These are phyloP conservation scores for Thecamonas trahens DNA, from an alignment of 78 protist species.

Conservation along the genomic window DNA sequence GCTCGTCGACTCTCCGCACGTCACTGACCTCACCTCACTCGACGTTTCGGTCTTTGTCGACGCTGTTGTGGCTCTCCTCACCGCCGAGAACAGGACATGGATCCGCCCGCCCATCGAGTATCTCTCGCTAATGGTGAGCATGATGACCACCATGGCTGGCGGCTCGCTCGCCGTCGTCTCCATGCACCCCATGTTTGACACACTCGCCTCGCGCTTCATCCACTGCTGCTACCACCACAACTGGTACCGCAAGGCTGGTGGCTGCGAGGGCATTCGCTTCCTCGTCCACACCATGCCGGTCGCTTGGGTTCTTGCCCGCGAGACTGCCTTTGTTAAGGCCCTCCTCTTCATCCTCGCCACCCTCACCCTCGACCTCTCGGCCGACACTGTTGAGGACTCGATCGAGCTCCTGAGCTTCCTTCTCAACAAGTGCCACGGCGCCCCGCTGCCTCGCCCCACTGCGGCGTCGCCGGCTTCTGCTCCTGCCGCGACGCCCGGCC, in stretches of 20 bases:
- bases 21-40: no score
- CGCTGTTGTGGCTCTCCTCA: background rate
- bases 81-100: slow-evolving; percentile 5
- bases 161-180: no score
- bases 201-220: background rate
- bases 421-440: slow-evolving; percentile 33
- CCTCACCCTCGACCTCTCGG: slow-evolving; percentile 28
- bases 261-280: slow-evolving; percentile 33
- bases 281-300: slow-evolving; percentile 23
- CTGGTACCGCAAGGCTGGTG: slow-evolving; percentile 34
- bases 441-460: background rate
- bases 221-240: slow-evolving; percentile 29
- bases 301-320: slow-evolving; percentile 16
- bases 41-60: background rate
- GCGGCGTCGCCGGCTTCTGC: background rate
- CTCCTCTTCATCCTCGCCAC: slow-evolving; percentile 52
- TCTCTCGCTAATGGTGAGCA: background rate
- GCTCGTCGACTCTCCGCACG: no score
- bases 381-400: slow-evolving; percentile 32
- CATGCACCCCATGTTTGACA: background rate
- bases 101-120: background rate
- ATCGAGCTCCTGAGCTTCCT: slow-evolving; percentile 10
- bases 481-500: background rate
- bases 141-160: background rate
- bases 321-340: slow-evolving; percentile 38